These are phyloP conservation scores for Penicillium capsulatum DNA, from an alignment of 2,329 filamentous ascomycete species.

Conservation along the genomic window DNA sequence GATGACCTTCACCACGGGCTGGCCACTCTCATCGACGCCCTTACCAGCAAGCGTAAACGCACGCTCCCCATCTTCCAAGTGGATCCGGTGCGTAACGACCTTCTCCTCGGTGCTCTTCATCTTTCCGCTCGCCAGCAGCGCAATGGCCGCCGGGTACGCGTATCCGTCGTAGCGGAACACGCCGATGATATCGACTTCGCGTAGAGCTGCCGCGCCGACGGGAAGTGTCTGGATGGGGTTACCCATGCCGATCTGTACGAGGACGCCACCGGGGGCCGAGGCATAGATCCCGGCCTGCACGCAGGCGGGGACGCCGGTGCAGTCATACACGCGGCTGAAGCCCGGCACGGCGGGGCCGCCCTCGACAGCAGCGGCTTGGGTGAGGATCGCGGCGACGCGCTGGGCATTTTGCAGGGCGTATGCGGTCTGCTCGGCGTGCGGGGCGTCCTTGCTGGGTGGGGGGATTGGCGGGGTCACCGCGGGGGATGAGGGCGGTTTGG, in stretches of 20 bases:
- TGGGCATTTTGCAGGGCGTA: slow-evolving; percentile 37
- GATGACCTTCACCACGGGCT: slow-evolving; percentile 52
- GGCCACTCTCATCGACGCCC: slow-evolving; percentile 50
- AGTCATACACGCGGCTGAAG: slow-evolving; percentile 45
- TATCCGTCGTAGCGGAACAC: slow-evolving; percentile 53
- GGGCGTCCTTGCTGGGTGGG: slow-evolving; percentile 30
- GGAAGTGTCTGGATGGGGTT: slow-evolving; percentile 53
- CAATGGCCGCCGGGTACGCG: slow-evolving; percentile 54
- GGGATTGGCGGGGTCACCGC: slow-evolving; percentile 26
- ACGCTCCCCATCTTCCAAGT: slow-evolving; percentile 47
- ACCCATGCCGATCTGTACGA: slow-evolving; percentile 56
- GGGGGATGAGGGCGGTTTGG: slow-evolving; percentile 38
- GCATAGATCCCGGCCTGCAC: slow-evolving; percentile 46
- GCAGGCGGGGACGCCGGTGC: slow-evolving; percentile 44
- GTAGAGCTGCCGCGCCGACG: slow-evolving; percentile 51
- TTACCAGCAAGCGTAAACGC: slow-evolving; percentile 51
- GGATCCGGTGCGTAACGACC: slow-evolving; percentile 52
- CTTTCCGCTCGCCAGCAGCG: slow-evolving; percentile 49
- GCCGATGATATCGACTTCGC: slow-evolving; percentile 56
- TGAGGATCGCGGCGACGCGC: slow-evolving; percentile 32
- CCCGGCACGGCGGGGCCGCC: slow-evolving; percentile 27
- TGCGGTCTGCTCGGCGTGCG: slow-evolving; percentile 31
- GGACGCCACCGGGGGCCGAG: slow-evolving; percentile 47
- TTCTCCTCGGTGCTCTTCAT: slow-evolving; percentile 48
- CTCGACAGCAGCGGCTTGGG: slow-evolving; percentile 14